phyloP scores from a whole-genome alignment of 2,329 filamentous ascomycete genomes.

The Truncatella angustata region DNA sequence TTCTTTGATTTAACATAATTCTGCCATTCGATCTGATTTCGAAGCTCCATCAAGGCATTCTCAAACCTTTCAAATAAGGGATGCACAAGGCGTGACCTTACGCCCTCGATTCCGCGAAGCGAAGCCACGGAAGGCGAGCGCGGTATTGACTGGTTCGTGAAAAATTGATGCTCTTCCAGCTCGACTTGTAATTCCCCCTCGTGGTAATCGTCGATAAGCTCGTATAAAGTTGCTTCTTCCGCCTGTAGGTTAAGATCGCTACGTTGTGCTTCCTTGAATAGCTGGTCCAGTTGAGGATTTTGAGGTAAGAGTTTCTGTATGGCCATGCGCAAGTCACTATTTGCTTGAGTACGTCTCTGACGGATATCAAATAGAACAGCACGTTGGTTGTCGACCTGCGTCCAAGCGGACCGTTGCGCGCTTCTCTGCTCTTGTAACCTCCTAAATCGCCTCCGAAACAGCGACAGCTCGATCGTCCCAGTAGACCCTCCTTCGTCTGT shows the following conservation, averaged over 20 bases:
- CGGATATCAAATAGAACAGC: conserved; percentile 19
- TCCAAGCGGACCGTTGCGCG: background rate
- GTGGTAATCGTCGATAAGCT: background rate
- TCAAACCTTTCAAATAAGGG: background rate
- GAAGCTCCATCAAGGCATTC: background rate
- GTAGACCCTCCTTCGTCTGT: no score
- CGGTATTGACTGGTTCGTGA: background rate
- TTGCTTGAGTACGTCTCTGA: conserved; percentile 22
- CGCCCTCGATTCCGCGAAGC: background rate
- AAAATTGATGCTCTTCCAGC: background rate
- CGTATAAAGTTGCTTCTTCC: background rate
- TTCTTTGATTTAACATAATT: background rate
- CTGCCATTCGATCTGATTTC: background rate
- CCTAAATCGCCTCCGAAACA: no score
- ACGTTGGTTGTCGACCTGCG: conserved; percentile 16
- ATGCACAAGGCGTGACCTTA: background rate
- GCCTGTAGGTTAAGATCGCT: conserved; percentile 14
- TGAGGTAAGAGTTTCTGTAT: conserved; percentile 18
- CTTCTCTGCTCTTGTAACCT: conserved; percentile 6
- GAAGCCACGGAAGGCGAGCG: background rate
- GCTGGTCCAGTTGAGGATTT: conserved; percentile 16
- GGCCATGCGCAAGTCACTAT: conserved; percentile 21
- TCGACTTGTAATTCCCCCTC: background rate
- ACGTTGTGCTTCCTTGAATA: conserved; percentile 17
- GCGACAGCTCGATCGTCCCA: no score